Evolutionary conservation across 2,329 filamentous ascomycete genomes (phyloP).

Genomic region (Penicillium sp.): DNA sequence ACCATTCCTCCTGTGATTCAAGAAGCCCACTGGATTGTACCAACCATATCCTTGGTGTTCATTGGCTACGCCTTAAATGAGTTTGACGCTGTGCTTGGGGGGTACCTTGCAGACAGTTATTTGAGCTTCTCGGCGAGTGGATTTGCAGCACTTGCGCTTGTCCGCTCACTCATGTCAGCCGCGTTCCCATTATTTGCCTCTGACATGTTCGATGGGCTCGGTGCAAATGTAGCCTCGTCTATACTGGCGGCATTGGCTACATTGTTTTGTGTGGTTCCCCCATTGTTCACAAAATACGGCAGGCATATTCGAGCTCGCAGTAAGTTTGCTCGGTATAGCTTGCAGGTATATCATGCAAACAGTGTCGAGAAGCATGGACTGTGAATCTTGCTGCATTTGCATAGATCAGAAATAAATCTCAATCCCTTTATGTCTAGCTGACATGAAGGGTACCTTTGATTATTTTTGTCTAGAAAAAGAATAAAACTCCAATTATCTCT

Average conservation of each 20-base stretch:
- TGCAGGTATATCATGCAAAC: constrained; percentile 31
- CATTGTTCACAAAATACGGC: constrained; percentile 8
- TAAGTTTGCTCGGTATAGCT: constrained; percentile 39
- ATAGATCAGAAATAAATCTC: neutral
- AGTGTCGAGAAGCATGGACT: constrained; percentile 29
- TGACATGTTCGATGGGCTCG: constrained; percentile 44
- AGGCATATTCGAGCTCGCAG: constrained; percentile 31
- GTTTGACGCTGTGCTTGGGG: constrained; percentile 45
- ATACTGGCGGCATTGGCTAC: constrained; percentile 3
- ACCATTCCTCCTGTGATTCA: constrained; percentile 48
- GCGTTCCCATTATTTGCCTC: constrained; percentile 45
- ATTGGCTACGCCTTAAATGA: constrained; percentile 55
- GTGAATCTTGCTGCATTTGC: neutral
- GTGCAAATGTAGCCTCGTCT: constrained; percentile 16
- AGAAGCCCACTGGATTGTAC: constrained; percentile 43
- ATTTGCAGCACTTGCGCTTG: constrained; percentile 45
- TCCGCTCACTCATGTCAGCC: constrained; percentile 42
- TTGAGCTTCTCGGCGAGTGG: constrained; percentile 49
- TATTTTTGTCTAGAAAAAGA: too few relatives aligned
- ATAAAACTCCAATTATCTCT: neutral
- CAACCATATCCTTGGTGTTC: constrained; percentile 44
- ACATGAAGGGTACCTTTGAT: too few relatives aligned
- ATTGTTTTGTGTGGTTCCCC: constrained; percentile 6
- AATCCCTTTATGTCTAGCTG: too few relatives aligned
- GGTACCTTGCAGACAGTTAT: constrained; percentile 51